Conservation (phyloP, 2,329 filamentous ascomycete species). For the Acarospora socialis region DNA sequence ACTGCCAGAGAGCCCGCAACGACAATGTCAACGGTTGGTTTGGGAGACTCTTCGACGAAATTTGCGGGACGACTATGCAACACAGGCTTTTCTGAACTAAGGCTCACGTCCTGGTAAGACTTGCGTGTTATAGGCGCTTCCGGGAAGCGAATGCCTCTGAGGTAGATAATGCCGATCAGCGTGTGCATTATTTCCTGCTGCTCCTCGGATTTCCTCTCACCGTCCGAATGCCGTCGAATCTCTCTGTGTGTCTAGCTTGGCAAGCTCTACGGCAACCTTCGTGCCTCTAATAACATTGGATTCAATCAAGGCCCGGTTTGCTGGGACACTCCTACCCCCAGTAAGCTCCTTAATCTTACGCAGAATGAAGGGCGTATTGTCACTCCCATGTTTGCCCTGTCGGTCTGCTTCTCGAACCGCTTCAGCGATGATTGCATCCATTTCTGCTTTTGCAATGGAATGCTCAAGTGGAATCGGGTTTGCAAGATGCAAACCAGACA, state of each 20-base stretch:
- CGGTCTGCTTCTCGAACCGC: conserved; percentile 51
- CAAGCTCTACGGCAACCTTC: conserved; percentile 48
- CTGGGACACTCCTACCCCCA: conserved; percentile 52
- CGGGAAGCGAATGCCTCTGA: too few species aligned
- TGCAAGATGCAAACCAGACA: conserved; percentile 72
- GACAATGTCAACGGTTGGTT: conserved; percentile 46
- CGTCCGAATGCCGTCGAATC: conserved; percentile 8
- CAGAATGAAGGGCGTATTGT: conserved; percentile 76
- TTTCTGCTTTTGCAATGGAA: conserved; percentile 56
- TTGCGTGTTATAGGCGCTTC: too few species aligned
- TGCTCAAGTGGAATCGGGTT: conserved; percentile 66
- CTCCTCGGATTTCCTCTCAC: not conserved
- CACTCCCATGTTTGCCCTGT: conserved; percentile 54
- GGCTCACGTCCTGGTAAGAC: too few species aligned
- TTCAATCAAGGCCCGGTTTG: conserved; percentile 58
- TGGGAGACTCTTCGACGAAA: not conserved
- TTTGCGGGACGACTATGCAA: not conserved
- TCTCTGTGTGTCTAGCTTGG: conserved; percentile 34
- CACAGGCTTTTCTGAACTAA: too few species aligned
- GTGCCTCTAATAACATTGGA: conserved; percentile 53
- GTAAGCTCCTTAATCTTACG: conserved; percentile 66
- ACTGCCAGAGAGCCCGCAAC: conserved; percentile 84
- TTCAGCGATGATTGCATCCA: conserved; percentile 53
- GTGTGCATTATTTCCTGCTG: not conserved
- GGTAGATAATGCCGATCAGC: not conserved